Evolutionary conservation across 345 rosid species (phyloP).

Genomic region (Lepidium didymum): DNA sequence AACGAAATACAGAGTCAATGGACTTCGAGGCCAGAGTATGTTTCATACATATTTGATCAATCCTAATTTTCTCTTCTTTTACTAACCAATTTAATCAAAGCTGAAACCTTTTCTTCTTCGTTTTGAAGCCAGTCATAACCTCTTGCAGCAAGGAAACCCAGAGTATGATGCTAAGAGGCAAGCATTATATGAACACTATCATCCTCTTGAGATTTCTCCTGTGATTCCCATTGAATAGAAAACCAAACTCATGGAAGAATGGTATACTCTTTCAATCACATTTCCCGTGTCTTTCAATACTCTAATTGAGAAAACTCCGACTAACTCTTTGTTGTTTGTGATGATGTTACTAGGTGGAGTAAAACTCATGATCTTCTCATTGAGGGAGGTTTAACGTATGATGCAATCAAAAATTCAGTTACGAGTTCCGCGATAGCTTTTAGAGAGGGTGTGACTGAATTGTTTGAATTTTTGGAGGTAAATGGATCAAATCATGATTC

Average conservation of each 20-base stretch:
- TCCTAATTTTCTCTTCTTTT: background rate
- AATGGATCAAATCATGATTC: background rate
- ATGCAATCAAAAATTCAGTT: slow-evolving; percentile 68
- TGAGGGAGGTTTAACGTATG: slow-evolving; percentile 82
- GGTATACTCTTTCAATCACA: slow-evolving; percentile 31
- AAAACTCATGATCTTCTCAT: slow-evolving; percentile 77
- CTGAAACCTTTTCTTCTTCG: slow-evolving; percentile 9
- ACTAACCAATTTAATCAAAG: slow-evolving; percentile 1
- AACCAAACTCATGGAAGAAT: slow-evolving; percentile 92
- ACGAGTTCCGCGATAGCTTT: slow-evolving; percentile 55
- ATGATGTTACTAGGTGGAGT: slow-evolving; percentile 57
- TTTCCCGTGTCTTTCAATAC: background rate
- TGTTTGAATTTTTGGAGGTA: slow-evolving; percentile 81
- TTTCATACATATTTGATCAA: background rate
- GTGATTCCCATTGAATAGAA: slow-evolving; percentile 63
- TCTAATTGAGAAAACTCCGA: background rate
- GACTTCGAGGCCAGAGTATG: slow-evolving; percentile 63
- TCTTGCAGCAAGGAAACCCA: slow-evolving; percentile 69
- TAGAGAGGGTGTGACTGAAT: slow-evolving; percentile 71
- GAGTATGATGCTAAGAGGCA: slow-evolving; percentile 70
- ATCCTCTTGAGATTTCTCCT: slow-evolving; percentile 73
- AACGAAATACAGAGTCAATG: slow-evolving; percentile 58
- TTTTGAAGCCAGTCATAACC: slow-evolving; percentile 63
- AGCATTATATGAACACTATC: slow-evolving; percentile 59
- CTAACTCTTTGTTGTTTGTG: background rate